Conservation (phyloP, 2,329 filamentous ascomycete species). For the Botrytis aclada region DNA sequence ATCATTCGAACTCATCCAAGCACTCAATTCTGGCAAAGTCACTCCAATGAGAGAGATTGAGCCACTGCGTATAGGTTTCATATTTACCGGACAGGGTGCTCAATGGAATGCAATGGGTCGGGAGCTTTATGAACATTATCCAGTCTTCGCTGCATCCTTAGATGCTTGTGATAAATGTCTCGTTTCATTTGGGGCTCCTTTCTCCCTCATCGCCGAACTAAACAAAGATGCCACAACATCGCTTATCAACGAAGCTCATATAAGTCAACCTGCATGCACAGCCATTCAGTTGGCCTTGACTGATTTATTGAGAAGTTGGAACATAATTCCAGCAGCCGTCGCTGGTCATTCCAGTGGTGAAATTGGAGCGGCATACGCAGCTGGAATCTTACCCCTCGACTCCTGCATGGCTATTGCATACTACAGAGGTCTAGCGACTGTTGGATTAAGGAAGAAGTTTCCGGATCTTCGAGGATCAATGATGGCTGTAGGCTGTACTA, state of each 20-base stretch:
- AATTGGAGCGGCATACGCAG: conserved; percentile 35
- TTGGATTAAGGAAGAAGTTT: conserved; percentile 36
- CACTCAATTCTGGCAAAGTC: conserved; percentile 37
- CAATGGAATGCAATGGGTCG: conserved; percentile 31
- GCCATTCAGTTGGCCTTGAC: conserved; percentile 47
- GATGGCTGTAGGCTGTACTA: conserved; percentile 44
- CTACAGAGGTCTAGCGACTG: conserved; percentile 32
- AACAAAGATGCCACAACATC: conserved; percentile 37
- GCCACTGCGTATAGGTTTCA: conserved; percentile 21
- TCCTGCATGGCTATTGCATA: conserved; percentile 34
- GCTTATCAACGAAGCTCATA: conserved; percentile 38
- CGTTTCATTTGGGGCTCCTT: conserved; percentile 34
- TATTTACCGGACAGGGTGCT: conserved; percentile 29
- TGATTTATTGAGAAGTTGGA: conserved; percentile 40
- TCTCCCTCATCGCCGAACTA: conserved; percentile 35
- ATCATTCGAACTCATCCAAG: conserved; percentile 33
- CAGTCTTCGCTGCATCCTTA: conserved; percentile 38
- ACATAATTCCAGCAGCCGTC: conserved; percentile 36
- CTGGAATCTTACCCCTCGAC: conserved; percentile 26
- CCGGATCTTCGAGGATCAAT: conserved; percentile 44
- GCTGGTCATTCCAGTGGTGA: conserved; percentile 37
- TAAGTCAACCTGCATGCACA: conserved; percentile 45
- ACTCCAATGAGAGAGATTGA: conserved; percentile 28
- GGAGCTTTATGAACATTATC: conserved; percentile 31
- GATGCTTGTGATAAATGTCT: conserved; percentile 34